A percentile compares a stretch with the other conserved stretches of the same genome.
Conservation (phyloP, 805 yeast species). For the Kuraishia hungarica region DNA sequence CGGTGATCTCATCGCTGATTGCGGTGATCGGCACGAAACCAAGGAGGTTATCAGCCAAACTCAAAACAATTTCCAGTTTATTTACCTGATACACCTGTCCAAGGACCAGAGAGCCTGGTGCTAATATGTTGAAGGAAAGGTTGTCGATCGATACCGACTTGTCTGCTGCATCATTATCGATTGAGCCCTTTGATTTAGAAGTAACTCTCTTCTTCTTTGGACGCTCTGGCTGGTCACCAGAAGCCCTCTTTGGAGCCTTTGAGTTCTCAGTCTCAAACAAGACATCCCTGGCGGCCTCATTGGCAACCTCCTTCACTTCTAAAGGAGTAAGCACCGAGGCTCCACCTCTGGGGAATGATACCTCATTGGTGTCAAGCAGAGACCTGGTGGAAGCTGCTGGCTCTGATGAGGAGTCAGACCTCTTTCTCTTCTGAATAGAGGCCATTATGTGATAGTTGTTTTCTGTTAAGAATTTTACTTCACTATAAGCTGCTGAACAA, state of each 20-base stretch:
- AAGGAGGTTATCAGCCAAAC: slow-evolving; percentile 72
- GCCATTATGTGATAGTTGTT: slow-evolving; percentile 6
- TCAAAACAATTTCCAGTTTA: slow-evolving; percentile 53
- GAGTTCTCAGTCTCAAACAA: slow-evolving; percentile 39
- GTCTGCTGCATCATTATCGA: slow-evolving; percentile 5
- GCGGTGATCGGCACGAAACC: slow-evolving; percentile 75
- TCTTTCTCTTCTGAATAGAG: slow-evolving; percentile 35
- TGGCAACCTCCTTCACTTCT: slow-evolving; percentile 87
- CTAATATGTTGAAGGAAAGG: slow-evolving; percentile 50
- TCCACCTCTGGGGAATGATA: slow-evolving; percentile 94
- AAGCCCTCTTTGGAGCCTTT: neutral
- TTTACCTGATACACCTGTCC: slow-evolving; percentile 66
- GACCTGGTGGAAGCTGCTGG: slow-evolving; percentile 18
- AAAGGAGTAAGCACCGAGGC: slow-evolving; percentile 76
- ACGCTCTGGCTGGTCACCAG: slow-evolving; percentile 13
- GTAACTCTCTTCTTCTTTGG: slow-evolving; percentile 30
- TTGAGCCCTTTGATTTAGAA: slow-evolving; percentile 11
- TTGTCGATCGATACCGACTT: slow-evolving; percentile 45
- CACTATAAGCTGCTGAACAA: neutral
- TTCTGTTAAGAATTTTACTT: neutral
- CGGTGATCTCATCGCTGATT: slow-evolving; percentile 56
- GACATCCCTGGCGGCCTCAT: slow-evolving; percentile 86
- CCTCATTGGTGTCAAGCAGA: slow-evolving; percentile 25
- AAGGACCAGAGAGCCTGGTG: slow-evolving; percentile 64
- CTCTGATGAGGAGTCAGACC: slow-evolving; percentile 30